These are phyloP conservation scores for Phytophthora cactorum DNA, from an alignment of 352 stramenopile species.

Conservation along the genomic window DNA sequence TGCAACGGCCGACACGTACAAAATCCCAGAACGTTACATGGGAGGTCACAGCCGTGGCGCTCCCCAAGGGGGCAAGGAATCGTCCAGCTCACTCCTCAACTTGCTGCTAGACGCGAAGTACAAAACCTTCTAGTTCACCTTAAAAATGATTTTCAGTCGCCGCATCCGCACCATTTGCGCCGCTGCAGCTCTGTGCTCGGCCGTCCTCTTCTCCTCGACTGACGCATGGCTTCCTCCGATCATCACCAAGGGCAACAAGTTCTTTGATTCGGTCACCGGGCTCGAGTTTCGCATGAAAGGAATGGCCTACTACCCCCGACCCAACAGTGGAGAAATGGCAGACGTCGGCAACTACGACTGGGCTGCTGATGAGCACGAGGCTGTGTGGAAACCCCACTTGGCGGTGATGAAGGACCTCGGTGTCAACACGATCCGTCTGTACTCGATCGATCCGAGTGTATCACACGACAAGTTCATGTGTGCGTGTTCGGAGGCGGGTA, in stretches of 20 bases:
- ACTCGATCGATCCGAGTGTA: slow-evolving; percentile 66
- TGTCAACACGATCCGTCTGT: slow-evolving; percentile 76
- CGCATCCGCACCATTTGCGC: slow-evolving; percentile 27
- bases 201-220: slow-evolving; percentile 1
- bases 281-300: slow-evolving; percentile 76
- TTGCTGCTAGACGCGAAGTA: slow-evolving; percentile 20
- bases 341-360: slow-evolving; percentile 74
- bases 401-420: slow-evolving; percentile 60
- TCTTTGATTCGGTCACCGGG: slow-evolving; percentile 78
- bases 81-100: slow-evolving; percentile 20
- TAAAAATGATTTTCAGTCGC: slow-evolving; percentile 25
- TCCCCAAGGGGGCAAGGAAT: not conserved
- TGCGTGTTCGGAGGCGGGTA: slow-evolving; percentile 63
- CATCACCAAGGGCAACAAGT: slow-evolving; percentile 82
- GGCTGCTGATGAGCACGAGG: slow-evolving; percentile 63
- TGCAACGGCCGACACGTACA: slow-evolving; percentile 15
- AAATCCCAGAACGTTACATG: slow-evolving; percentile 36
- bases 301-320: slow-evolving; percentile 80
- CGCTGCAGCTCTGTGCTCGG: slow-evolving; percentile 11
- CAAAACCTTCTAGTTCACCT: not conserved
- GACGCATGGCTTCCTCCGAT: slow-evolving; percentile 60
- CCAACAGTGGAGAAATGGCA: slow-evolving; percentile 62
- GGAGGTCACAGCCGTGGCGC: slow-evolving; percentile 1
- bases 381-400: slow-evolving; percentile 62
- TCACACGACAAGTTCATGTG: slow-evolving; percentile 89